Evolutionary conservation across 768 basidiomycete genomes (phyloP).

Genomic region (Boletales sp.): DNA sequence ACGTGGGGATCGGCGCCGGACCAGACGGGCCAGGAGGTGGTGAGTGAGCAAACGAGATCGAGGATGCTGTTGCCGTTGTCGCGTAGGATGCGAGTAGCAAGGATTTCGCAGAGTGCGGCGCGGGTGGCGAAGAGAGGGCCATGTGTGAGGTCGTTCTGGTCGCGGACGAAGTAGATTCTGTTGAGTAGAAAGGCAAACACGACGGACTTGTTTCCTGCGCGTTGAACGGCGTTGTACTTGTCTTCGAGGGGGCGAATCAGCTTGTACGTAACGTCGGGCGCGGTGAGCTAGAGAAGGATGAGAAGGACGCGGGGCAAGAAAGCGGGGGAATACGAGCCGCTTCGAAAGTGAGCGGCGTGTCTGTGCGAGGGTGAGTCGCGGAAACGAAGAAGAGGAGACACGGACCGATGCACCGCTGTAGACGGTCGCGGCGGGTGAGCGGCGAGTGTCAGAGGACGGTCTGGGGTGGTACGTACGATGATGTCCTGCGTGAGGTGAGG

Average conservation of each 20-base stretch:
- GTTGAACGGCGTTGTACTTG: slow-evolving; percentile 76
- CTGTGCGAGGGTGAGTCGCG: slow-evolving; percentile 34
- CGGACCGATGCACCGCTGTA: slow-evolving; percentile 68
- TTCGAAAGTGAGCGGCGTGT: slow-evolving; percentile 81
- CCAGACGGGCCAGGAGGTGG: slow-evolving; percentile 80
- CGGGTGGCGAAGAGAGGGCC: slow-evolving; percentile 68
- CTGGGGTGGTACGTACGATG: slow-evolving; percentile 41
- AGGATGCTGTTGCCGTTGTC: slow-evolving; percentile 67
- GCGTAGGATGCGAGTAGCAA: slow-evolving; percentile 78
- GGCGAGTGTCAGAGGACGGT: neutral
- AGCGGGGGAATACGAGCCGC: slow-evolving; percentile 46
- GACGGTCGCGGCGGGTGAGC: neutral
- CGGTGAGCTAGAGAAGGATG: slow-evolving; percentile 51
- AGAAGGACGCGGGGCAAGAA: slow-evolving; percentile 3
- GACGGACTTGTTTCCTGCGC: slow-evolving; percentile 72
- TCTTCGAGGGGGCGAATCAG: slow-evolving; percentile 84
- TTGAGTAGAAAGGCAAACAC: slow-evolving; percentile 89
- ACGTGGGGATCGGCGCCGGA: slow-evolving; percentile 64
- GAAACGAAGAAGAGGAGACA: neutral
- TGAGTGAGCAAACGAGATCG: slow-evolving; percentile 64
- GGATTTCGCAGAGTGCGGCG: slow-evolving; percentile 83
- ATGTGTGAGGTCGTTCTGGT: slow-evolving; percentile 63
- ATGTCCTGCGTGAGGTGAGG: slow-evolving; percentile 48
- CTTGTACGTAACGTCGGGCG: slow-evolving; percentile 88
- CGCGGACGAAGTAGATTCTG: slow-evolving; percentile 79